Conservation (phyloP, 352 stramenopile genomes). For the Phytopythium kandeliae region DNA sequence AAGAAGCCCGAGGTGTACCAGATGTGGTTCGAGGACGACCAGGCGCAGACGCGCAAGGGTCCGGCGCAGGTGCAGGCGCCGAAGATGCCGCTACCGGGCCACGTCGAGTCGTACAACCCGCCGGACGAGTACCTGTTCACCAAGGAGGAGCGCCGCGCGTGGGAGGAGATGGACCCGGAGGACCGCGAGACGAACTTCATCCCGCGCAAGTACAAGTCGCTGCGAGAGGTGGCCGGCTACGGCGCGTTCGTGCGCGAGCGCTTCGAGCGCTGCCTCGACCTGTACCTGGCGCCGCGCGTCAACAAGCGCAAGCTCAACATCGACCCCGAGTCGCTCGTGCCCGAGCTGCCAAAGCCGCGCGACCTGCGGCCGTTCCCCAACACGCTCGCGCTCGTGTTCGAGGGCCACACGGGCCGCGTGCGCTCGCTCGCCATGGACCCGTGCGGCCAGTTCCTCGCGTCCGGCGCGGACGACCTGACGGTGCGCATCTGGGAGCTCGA, state of each 20-base stretch:
- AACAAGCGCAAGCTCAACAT: constrained; percentile 98
- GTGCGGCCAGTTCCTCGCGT: constrained; percentile 97
- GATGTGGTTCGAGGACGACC: constrained; percentile 92
- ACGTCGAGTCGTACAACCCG: constrained; percentile 99
- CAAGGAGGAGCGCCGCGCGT: constrained; percentile 95
- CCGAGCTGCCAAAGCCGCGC: constrained; percentile 94
- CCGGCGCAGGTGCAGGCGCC: constrained; percentile 96
- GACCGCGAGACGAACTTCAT: constrained; percentile 97
- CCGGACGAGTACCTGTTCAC: constrained; percentile 98
- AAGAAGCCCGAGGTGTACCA: constrained; percentile 89
- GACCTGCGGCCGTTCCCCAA: constrained; percentile 99
- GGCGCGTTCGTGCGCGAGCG: constrained; percentile 95
- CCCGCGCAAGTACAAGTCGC: constrained; percentile 95
- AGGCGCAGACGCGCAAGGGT: constrained; percentile 86
- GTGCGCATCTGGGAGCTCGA: constrained; percentile 97
- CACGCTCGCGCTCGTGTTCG: constrained; percentile 84
- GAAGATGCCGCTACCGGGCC: constrained; percentile 96
- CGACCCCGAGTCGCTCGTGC: constrained; percentile 95
- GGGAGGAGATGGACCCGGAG: constrained; percentile 92
- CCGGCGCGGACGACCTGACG: constrained; percentile 93
- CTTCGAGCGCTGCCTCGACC: constrained; percentile 99
- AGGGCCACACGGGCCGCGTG: constrained; percentile 88
- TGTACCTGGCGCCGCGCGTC: constrained; percentile 97
- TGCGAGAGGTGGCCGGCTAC: constrained; percentile 96
- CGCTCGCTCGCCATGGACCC: constrained; percentile 92